Evolutionary conservation across 1,284 basidiomycete species (phyloP).

Genomic region (Crucibulum parvulum): DNA sequence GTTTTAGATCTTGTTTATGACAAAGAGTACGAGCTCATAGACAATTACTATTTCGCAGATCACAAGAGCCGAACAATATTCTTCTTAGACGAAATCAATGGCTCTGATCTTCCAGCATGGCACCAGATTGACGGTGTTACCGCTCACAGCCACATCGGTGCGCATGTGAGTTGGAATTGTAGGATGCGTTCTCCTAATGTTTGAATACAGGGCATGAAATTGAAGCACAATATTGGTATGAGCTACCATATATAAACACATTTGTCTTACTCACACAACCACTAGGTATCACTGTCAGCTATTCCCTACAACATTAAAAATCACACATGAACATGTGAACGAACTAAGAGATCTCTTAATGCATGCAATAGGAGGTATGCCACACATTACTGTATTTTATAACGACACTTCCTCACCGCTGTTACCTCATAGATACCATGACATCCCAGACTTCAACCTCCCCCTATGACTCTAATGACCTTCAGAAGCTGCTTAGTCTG

Average conservation of each 20-base stretch:
- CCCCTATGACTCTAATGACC: conserved; percentile 42
- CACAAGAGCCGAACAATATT: conserved; percentile 43
- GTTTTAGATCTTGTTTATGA: conserved; percentile 38
- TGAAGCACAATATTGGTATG: conserved; percentile 59
- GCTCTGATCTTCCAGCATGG: conserved; percentile 30
- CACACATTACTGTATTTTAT: background rate
- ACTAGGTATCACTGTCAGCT: conserved; percentile 57
- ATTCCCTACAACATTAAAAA: conserved; percentile 50
- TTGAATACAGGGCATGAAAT: conserved; percentile 49
- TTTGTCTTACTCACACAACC: background rate
- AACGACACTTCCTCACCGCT: background rate
- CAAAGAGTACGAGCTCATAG: conserved; percentile 22
- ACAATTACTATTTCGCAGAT: conserved; percentile 50
- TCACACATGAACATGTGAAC: conserved; percentile 43
- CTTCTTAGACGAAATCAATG: conserved; percentile 44
- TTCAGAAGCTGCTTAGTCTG: conserved; percentile 40
- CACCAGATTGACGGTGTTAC: conserved; percentile 41
- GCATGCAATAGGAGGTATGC: conserved; percentile 54
- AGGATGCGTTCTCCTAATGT: background rate
- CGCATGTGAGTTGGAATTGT: conserved; percentile 12
- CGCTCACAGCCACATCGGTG: conserved; percentile 49
- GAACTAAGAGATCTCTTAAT: conserved; percentile 56
- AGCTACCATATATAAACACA: background rate
- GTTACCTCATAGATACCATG: conserved; percentile 35
- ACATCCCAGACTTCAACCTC: conserved; percentile 52